Conservation (phyloP, 1,284 basidiomycete species). For the Cystobasidium pallidum region DNA sequence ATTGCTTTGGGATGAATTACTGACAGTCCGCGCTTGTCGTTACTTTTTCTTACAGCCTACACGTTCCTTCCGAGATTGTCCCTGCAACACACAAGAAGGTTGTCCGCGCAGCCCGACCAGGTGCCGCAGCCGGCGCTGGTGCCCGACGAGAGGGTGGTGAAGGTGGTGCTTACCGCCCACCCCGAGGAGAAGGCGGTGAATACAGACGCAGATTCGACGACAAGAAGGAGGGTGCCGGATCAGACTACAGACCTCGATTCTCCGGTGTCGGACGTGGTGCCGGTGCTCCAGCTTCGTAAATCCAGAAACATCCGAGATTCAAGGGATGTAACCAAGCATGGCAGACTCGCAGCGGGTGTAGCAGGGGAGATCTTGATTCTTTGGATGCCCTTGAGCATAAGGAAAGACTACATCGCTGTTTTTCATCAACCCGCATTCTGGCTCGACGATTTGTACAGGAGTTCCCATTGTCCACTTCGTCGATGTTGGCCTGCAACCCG, state of each 20-base stretch:
- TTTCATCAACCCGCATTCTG: constrained; percentile 14
- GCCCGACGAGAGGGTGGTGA: constrained; percentile 60
- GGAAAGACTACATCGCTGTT: constrained; percentile 6
- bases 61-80: constrained; percentile 70
- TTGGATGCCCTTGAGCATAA: constrained; percentile 1
- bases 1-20: too few relatives aligned
- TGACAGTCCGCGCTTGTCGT: too few relatives aligned
- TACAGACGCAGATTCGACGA: constrained; percentile 66
- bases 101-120: constrained; percentile 68
- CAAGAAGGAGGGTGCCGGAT: constrained; percentile 52
- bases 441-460: neutral
- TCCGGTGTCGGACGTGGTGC: constrained; percentile 45
- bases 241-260: constrained; percentile 53
- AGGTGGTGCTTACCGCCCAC: constrained; percentile 79
- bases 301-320: too few relatives aligned
- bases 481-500: constrained; percentile 8
- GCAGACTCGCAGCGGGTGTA: neutral
- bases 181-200: constrained; percentile 74
- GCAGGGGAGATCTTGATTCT: neutral
- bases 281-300: constrained; percentile 44
- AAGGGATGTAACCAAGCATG: neutral
- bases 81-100: constrained; percentile 95
- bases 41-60: constrained; percentile 28
- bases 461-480: constrained; percentile 1
- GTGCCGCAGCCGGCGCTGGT: constrained; percentile 64